A percentile compares a stretch with the other conserved stretches of the same genome.
Evolutionary conservation across 176 grass and related monocot species (phyloP).

Genomic region (Calamus simplicifolius): DNA sequence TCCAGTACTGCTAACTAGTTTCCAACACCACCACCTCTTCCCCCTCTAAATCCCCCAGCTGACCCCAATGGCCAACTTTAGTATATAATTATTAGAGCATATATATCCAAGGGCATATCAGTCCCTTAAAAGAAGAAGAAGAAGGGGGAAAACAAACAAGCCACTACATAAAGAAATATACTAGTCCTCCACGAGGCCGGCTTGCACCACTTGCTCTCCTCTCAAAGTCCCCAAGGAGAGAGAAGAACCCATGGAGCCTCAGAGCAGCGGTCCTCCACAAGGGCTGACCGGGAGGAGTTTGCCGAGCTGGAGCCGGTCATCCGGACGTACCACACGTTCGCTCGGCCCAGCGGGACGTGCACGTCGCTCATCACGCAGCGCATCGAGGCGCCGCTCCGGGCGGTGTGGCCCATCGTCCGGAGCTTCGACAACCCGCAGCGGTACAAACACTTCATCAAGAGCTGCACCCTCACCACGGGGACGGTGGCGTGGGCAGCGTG

Average conservation of each 20-base stretch:
- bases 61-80: too few relatives aligned
- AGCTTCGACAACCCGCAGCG: constrained; percentile 62
- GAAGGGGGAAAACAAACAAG: too few relatives aligned
- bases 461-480: constrained; percentile 44
- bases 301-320: constrained; percentile 21
- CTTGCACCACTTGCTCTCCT: too few relatives aligned
- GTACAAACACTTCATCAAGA: constrained; percentile 99
- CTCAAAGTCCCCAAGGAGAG: too few relatives aligned
- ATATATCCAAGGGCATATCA: too few relatives aligned
- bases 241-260: constrained; percentile 14
- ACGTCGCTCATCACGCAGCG: constrained; percentile 84
- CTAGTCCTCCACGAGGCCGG: too few relatives aligned
- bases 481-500: constrained; percentile 82
- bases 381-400: constrained; percentile 54
- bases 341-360: constrained; percentile 33
- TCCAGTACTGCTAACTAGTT: too few relatives aligned
- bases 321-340: constrained; percentile 50
- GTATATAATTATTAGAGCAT: too few relatives aligned
- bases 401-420: constrained; percentile 81
- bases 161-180: too few relatives aligned
- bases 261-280: constrained; percentile 6
- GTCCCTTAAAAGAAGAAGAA: too few relatives aligned
- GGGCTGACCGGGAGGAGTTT: constrained; percentile 15
- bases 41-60: too few relatives aligned
- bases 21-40: too few relatives aligned